Base-by-base conservation (phyloP, 306 rosid genomes). In the Trichosanthes cucumerina region DNA sequence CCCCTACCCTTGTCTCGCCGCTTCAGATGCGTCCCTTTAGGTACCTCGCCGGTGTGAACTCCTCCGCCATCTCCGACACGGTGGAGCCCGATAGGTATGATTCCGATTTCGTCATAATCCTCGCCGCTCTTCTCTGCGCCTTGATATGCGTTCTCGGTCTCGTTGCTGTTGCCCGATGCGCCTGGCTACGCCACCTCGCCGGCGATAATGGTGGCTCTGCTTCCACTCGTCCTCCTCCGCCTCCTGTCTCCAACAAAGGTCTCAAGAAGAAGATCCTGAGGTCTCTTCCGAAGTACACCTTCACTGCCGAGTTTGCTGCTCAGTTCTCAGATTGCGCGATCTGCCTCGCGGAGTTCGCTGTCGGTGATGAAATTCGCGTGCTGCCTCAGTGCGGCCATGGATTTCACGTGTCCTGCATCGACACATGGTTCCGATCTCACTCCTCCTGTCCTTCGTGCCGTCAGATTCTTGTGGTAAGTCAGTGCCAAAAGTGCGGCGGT, bases 401-500 rank as follows among this genome's bases (percentile, higher is more conserved):
- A 14, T 90, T 90, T 81, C 97, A 93, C 77, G 89, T 90, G 15
- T 65, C 70, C 2, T 93, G 96, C 83, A 89, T 90, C 88, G 93
- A 93, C 71, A 82, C 76, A n/a, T 93, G 97, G 97, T 91, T 93
- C n/a, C 83, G 80, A 78, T 90, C 93, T 63, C 93, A 90, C 83
- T 93, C 93, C 0, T 90, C 96, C 0, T 90, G 97, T 59, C 96
- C 92, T 0, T 89, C 93, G 6, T 93, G 96, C 88, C 94, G 96
- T 75, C 93, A 89, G 89, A 84, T 91, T 83, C 86, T 91, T 50
- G 90, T 64, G 43, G 82, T 79, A 15, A 49, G 87, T 5, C 78
- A 85, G 73, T 92, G 97, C 82, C 83, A 88, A 39, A 92, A 87
- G 89, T 90, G 96, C 80, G 94, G 91, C 18, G 92, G 91, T 9